These are phyloP conservation scores for Tetrahymena elliotti DNA, from an alignment of 73 alveolate genomes.

Conservation along the genomic window DNA sequence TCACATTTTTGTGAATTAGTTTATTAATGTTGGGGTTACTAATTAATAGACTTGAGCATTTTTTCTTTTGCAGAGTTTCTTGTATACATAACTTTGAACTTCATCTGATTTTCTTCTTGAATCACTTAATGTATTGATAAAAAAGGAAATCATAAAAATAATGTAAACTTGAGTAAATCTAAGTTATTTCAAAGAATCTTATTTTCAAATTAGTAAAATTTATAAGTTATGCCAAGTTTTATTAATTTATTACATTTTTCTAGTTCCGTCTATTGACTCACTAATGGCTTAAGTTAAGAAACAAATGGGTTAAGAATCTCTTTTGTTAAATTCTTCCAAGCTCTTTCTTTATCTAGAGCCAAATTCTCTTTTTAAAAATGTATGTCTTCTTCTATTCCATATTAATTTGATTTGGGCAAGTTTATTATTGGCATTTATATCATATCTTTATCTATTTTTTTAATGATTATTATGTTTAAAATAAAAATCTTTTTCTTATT, in stretches of 20 bases:
- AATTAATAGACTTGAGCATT: neutral
- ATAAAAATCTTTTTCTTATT: neutral
- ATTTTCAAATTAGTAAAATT: neutral
- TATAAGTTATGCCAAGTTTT: neutral
- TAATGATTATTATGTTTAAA: neutral
- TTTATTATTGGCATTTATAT: neutral
- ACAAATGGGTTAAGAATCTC: neutral
- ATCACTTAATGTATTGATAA: neutral
- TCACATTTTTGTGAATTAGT: neutral
- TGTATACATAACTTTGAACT: neutral
- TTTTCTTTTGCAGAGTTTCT: neutral
- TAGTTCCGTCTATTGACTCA: neutral
- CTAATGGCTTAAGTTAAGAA: neutral
- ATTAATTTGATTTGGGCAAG: neutral
- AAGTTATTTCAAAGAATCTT: neutral
- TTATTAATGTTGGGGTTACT: neutral
- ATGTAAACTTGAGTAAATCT: neutral
- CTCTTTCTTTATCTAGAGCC: neutral
- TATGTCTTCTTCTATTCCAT: neutral
- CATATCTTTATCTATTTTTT: neutral
- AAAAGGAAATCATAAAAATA: neutral
- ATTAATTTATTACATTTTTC: neutral
- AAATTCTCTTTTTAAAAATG: neutral
- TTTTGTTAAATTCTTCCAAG: neutral
- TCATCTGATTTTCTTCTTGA: neutral